These are phyloP conservation scores for Persicaria maculosa DNA, from an alignment of 148 eudicot genomes.

Conservation along the genomic window DNA sequence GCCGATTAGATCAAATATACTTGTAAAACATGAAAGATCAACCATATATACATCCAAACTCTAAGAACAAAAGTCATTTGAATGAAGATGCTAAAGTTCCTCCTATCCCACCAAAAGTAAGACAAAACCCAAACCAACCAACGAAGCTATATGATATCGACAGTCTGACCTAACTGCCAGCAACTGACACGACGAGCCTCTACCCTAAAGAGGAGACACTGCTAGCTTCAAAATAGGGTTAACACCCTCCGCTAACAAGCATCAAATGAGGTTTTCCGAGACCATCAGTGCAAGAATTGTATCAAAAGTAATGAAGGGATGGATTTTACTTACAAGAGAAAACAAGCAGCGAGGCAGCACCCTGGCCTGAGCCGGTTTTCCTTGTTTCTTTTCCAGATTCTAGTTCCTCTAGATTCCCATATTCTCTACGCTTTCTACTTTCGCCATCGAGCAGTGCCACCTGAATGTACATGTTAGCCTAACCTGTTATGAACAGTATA, in stretches of 20 bases:
- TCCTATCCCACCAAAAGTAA: neutral
- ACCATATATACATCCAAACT: constrained; percentile 5
- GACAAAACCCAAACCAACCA: neutral
- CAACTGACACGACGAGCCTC: neutral
- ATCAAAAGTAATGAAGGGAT: neutral
- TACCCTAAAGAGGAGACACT: neutral
- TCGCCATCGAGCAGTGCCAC: neutral
- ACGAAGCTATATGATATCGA: neutral
- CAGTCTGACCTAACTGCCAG: neutral
- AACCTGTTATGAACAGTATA: constrained; percentile 45
- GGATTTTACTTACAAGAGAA: neutral
- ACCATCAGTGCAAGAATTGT: neutral
- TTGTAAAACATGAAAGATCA: neutral
- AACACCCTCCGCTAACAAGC: neutral
- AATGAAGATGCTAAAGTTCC: neutral
- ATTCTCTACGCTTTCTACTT: constrained; percentile 1
- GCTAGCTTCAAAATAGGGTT: constrained; percentile 6
- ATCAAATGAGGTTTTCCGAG: neutral
- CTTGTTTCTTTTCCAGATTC: neutral
- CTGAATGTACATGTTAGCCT: constrained; percentile 73
- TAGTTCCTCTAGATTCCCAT: neutral
- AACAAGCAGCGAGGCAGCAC: neutral
- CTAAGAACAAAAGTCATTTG: neutral
- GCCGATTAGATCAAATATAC: too few relatives aligned
- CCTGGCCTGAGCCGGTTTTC: neutral